phyloP scores from a whole-genome alignment of 2,329 filamentous ascomycete genomes.

The Sporothrix inflata region DNA sequence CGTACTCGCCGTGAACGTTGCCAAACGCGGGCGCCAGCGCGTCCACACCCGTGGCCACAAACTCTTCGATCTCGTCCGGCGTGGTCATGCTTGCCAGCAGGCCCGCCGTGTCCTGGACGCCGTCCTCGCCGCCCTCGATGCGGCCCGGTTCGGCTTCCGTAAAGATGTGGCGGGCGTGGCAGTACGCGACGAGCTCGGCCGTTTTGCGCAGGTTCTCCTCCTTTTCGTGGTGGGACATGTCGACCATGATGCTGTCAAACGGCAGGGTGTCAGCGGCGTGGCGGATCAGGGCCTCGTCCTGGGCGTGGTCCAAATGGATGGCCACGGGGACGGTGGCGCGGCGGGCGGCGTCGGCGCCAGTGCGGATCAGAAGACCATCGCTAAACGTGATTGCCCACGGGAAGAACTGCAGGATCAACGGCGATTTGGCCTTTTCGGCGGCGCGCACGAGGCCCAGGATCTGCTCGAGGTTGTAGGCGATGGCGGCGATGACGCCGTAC shows the following conservation, averaged over 20 bases:
- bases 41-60: slow-evolving; percentile 64
- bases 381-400: slow-evolving; percentile 64
- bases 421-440: slow-evolving; percentile 67
- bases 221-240: slow-evolving; percentile 74
- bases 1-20: slow-evolving; percentile 67
- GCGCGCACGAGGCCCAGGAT: slow-evolving; percentile 69
- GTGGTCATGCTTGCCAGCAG: slow-evolving; percentile 56
- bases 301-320: slow-evolving; percentile 69
- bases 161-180: slow-evolving; percentile 64
- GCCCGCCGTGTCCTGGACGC: slow-evolving; percentile 56
- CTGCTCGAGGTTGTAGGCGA: slow-evolving; percentile 70
- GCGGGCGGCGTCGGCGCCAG: slow-evolving; percentile 58
- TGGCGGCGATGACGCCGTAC: slow-evolving; percentile 32
- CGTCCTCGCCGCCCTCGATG: slow-evolving; percentile 66
- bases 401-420: slow-evolving; percentile 70
- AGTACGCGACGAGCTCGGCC: slow-evolving; percentile 62
- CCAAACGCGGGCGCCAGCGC: slow-evolving; percentile 68
- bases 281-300: slow-evolving; percentile 61
- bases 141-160: slow-evolving; percentile 71
- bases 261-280: slow-evolving; percentile 57
- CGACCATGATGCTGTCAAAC: slow-evolving; percentile 76
- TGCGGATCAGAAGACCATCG: slow-evolving; percentile 44
- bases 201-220: slow-evolving; percentile 69
- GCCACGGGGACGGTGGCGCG: slow-evolving; percentile 62
- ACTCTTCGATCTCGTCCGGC: slow-evolving; percentile 63